Conservation (phyloP, 345 rosid genomes). For the Syzygium oleosum region DNA sequence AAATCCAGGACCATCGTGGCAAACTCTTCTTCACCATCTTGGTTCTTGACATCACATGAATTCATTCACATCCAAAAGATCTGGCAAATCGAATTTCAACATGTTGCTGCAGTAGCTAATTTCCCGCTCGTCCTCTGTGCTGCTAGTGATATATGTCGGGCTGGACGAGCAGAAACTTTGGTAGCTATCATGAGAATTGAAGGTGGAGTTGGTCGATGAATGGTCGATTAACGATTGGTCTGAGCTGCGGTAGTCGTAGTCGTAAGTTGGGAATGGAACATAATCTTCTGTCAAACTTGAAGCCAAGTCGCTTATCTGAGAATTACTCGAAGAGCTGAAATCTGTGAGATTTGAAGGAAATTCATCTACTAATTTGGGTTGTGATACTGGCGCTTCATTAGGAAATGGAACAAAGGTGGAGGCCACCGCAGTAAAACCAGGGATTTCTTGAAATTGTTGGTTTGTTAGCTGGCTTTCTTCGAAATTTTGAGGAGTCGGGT, state of each 20-base stretch:
- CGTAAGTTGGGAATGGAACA: slow-evolving; percentile 5
- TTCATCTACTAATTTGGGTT: not conserved
- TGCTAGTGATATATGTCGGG: slow-evolving; percentile 44
- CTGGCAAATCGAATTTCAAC: slow-evolving; percentile 51
- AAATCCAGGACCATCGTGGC: not conserved
- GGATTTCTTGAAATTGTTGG: not conserved
- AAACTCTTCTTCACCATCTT: not conserved
- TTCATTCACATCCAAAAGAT: slow-evolving; percentile 43
- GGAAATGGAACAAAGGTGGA: not conserved
- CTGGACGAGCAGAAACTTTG: slow-evolving; percentile 39
- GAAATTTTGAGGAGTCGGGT: slow-evolving; percentile 9
- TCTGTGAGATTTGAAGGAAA: not conserved
- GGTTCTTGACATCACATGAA: slow-evolving; percentile 33
- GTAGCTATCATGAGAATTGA: slow-evolving; percentile 8
- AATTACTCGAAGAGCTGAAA: slow-evolving; percentile 1
- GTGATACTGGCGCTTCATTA: not conserved
- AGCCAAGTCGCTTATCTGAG: not conserved
- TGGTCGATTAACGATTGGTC: not conserved
- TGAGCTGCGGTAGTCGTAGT: slow-evolving; percentile 1
- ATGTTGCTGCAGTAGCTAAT: slow-evolving; percentile 50
- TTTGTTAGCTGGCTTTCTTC: slow-evolving; percentile 21
- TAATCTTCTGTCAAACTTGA: slow-evolving; percentile 18
- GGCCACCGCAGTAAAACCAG: not conserved
- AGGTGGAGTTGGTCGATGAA: slow-evolving; percentile 17
- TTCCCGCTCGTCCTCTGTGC: slow-evolving; percentile 72